Base-by-base conservation (phyloP, 2,329 filamentous ascomycete genomes). In the Alternaria postmessia region DNA sequence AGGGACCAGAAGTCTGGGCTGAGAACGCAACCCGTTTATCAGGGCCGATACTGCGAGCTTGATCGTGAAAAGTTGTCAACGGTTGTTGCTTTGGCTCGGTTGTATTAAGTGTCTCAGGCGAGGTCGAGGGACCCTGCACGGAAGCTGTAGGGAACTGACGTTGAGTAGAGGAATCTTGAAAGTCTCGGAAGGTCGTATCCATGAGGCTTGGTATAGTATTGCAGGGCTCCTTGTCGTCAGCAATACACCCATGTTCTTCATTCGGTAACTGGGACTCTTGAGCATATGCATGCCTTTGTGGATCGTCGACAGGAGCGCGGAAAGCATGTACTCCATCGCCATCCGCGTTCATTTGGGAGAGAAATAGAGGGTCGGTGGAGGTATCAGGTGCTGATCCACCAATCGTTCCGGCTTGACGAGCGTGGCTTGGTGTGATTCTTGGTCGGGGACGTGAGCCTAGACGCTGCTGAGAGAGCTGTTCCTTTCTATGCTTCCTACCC, bases 401-500 rank as follows among this genome's bases (percentile, higher is more conserved):
- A 11, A 4, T 12, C 16, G 20, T 41, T 16, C 16, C 26, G 22
- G 18, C 7, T 14, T 57, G 30, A n/a, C 22, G 34, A 11, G 24
- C 30, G 2, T 36, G n/a, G 5, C 24, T 14, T 18, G 24, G 32
- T 7, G 12, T 26, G 4, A n/a, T 12, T 12, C 14, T 22, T 6
- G 46, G n/a, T 26, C 47, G 48, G 28, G 60, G 62, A 56, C 39
- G 61, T 39, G 42, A 38, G 0, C 5, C 53, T 28, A 36, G 43
- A 18, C 18, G 48, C 32, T 58, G 49, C 20, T 57, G 52, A 41
- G 44, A 42, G 7, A 24, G 44, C 3, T 14, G 20, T 18, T n/a
- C 43, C 28, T 48, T 65, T 36, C 36, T 60, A 4, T 32, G 32
- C 16, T 57, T 61, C 42, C 43, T 59, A 7, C 6, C 5, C 28